Percentiles rank a stretch among this genome's conserved stretches.
Evolutionary conservation across 1,284 basidiomycete species (phyloP).

Genomic region (Hymenochaete sp.): DNA sequence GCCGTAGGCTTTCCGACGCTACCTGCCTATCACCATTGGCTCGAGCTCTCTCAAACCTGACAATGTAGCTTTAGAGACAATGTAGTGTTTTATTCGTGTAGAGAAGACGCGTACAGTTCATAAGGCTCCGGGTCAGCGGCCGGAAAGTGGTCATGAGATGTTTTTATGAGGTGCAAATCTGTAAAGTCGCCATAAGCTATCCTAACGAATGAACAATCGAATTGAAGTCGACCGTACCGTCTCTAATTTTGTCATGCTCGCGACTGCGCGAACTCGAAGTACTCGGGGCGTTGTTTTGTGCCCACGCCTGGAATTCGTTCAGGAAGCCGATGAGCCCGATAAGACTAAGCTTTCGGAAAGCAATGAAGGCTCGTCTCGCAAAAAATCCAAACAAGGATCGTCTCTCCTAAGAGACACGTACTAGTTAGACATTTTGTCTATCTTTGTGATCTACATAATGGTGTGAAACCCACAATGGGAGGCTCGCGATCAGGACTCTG

Average conservation of each 20-base stretch:
- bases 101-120: constrained; percentile 39
- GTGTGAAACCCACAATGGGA: constrained; percentile 4
- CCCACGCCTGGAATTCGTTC: constrained; percentile 58
- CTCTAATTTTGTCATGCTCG: constrained; percentile 49
- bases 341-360: constrained; percentile 67
- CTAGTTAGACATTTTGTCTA: too few relatives aligned
- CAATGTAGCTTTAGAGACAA: neutral
- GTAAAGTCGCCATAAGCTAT: constrained; percentile 3
- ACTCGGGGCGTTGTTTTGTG: constrained; percentile 39
- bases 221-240: too few relatives aligned
- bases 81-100: neutral
- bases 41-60: constrained; percentile 56
- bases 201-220: constrained; percentile 16
- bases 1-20: constrained; percentile 59
- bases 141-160: constrained; percentile 52
- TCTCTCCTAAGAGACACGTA: constrained; percentile 20
- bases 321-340: constrained; percentile 54
- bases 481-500: constrained; percentile 5
- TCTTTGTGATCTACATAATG: neutral
- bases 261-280: constrained; percentile 40
- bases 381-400: constrained; percentile 78
- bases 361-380: constrained; percentile 62
- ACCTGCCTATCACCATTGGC: constrained; percentile 57
- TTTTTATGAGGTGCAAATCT: constrained; percentile 57
- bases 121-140: constrained; percentile 57